A percentile compares a stretch with the other conserved stretches of the same genome.
phyloP scores from a whole-genome alignment of 2,329 filamentous ascomycete genomes.

The Sarocladium kiliense region DNA sequence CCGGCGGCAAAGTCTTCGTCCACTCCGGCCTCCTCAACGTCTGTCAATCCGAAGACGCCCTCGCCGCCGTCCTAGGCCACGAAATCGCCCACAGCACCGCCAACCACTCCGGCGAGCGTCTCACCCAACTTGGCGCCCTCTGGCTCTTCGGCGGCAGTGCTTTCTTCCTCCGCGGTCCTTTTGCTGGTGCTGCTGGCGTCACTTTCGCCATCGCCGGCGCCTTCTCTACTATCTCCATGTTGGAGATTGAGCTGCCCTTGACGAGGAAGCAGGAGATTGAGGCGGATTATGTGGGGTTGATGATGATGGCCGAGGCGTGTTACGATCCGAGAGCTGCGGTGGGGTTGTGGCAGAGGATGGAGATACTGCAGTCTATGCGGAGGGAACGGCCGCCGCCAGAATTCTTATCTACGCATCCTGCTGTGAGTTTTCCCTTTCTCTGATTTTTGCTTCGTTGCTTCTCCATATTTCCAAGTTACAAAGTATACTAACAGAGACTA shows the following conservation, averaged over 20 bases:
- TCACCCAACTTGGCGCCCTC: constrained; percentile 47
- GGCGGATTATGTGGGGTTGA: constrained; percentile 74
- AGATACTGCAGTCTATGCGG: constrained; percentile 33
- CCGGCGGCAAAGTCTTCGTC: constrained; percentile 76
- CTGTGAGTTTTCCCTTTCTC: constrained; percentile 44
- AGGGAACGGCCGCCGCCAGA: constrained; percentile 53
- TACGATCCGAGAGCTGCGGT: constrained; percentile 66
- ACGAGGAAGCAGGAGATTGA: constrained; percentile 68
- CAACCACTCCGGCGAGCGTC: constrained; percentile 60
- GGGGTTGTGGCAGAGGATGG: constrained; percentile 64
- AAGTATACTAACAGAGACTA: constrained; percentile 19
- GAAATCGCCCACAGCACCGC: constrained; percentile 76
- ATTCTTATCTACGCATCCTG: constrained; percentile 73
- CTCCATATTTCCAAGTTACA: too few species aligned
- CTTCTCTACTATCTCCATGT: constrained; percentile 32
- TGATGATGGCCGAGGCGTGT: constrained; percentile 80
- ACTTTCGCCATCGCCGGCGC: constrained; percentile 52
- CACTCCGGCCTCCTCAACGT: constrained; percentile 68
- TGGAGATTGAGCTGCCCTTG: constrained; percentile 45
- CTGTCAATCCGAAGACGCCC: constrained; percentile 59
- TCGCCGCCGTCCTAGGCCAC: constrained; percentile 73
- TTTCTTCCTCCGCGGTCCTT: constrained; percentile 40
- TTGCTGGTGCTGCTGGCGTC: constrained; percentile 40
- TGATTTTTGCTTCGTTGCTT: too few species aligned
- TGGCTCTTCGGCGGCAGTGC: constrained; percentile 28